Conservation (phyloP, 805 yeast genomes). For the Candida nonsorbophila region DNA sequence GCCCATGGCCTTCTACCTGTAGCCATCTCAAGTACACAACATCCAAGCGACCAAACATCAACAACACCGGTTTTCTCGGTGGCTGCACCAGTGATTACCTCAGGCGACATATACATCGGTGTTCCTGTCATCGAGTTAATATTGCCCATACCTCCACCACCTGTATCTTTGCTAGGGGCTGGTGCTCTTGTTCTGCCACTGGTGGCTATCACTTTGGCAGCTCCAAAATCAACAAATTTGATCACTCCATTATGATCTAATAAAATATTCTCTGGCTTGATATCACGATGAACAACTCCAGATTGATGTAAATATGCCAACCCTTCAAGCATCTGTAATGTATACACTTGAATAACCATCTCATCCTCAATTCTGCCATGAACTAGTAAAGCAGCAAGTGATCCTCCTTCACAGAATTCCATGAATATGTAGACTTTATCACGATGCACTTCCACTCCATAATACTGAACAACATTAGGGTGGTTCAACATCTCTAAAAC, state of each 20-base stretch:
- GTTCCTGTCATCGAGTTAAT: constrained; percentile 75
- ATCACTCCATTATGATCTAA: constrained; percentile 89
- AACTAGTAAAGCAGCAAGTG: constrained; percentile 75
- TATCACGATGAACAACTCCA: constrained; percentile 94
- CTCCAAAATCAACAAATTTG: constrained; percentile 96
- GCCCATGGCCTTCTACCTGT: constrained; percentile 98
- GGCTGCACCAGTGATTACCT: constrained; percentile 75
- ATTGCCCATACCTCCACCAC: constrained; percentile 15
- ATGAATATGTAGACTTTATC: constrained; percentile 92
- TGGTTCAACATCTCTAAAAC: constrained; percentile 92
- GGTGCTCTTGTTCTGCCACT: constrained; percentile 41
- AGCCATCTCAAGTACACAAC: constrained; percentile 94
- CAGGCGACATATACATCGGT: constrained; percentile 99
- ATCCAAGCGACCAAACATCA: constrained; percentile 96
- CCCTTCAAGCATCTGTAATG: constrained; percentile 92
- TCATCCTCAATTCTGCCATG: constrained; percentile 97
- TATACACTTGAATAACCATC: constrained; percentile 81
- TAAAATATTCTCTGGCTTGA: constrained; percentile 90
- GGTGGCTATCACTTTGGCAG: constrained; percentile 83
- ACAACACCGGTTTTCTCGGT: constrained; percentile 57
- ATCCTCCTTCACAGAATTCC: constrained; percentile 97
- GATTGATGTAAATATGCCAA: constrained; percentile 89
- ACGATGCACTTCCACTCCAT: constrained; percentile 95
- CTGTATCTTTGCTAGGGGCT: constrained; percentile 9
- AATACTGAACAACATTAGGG: constrained; percentile 94